Conservation (phyloP, 768 basidiomycete species). For the Lactarius evosmus region DNA sequence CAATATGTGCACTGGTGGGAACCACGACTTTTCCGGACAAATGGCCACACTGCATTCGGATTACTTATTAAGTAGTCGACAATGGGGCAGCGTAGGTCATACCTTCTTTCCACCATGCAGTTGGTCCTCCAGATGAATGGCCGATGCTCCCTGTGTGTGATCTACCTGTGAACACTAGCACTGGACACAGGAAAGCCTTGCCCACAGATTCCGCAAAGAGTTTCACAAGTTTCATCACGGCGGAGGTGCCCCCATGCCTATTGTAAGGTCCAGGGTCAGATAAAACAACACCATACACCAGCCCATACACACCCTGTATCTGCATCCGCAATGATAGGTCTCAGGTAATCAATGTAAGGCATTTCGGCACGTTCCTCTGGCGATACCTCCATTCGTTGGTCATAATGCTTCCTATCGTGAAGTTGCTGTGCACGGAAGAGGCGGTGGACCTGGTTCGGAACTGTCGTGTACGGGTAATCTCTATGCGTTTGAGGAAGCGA, state of each 20-base stretch:
- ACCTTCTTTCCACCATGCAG: constrained; percentile 92
- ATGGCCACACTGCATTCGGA: constrained; percentile 64
- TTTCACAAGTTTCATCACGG: constrained; percentile 93
- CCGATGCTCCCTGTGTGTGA: constrained; percentile 71
- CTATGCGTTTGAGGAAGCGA: constrained; percentile 38
- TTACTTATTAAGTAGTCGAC: background rate
- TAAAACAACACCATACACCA: background rate
- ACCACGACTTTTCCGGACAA: constrained; percentile 91
- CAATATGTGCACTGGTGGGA: constrained; percentile 82
- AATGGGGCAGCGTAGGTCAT: constrained; percentile 10
- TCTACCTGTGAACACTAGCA: constrained; percentile 13
- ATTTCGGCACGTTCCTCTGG: constrained; percentile 63
- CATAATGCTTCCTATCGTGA: constrained; percentile 91
- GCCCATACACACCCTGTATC: constrained; percentile 78
- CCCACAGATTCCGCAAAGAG: constrained; percentile 88
- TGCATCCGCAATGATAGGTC: constrained; percentile 92
- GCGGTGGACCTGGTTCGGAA: constrained; percentile 92
- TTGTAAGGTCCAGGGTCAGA: constrained; percentile 9
- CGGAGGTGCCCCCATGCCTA: constrained; percentile 89
- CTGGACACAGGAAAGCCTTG: constrained; percentile 6
- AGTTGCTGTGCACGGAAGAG: constrained; percentile 89
- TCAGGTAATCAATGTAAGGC: constrained; percentile 81
- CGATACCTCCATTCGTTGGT: constrained; percentile 69
- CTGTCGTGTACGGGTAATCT: constrained; percentile 95
- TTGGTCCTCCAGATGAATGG: constrained; percentile 91